These are phyloP conservation scores for Penicillium sumatraense DNA, from an alignment of 2,329 filamentous ascomycete genomes.

Conservation along the genomic window DNA sequence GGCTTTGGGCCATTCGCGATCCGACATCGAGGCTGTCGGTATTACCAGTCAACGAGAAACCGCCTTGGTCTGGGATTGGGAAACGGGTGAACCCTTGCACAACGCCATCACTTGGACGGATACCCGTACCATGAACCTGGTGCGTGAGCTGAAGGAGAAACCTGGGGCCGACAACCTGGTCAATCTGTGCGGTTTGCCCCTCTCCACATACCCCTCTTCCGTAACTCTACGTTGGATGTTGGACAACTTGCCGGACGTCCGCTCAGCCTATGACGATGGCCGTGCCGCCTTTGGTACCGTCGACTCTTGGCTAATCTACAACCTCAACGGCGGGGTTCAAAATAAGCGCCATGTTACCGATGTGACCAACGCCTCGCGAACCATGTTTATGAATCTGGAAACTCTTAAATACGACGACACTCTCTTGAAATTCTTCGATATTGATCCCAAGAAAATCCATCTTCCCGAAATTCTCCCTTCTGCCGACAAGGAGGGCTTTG, in stretches of 20 bases:
- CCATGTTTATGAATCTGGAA: conserved; percentile 91
- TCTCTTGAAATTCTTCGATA: conserved; percentile 77
- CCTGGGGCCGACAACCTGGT: conserved; percentile 71
- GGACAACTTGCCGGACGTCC: conserved; percentile 70
- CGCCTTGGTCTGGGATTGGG: conserved; percentile 80
- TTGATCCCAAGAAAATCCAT: conserved; percentile 72
- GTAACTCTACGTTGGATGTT: conserved; percentile 85
- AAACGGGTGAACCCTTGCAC: conserved; percentile 77
- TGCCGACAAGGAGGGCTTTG: conserved; percentile 74
- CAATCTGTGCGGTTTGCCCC: conserved; percentile 75
- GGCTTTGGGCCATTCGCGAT: conserved; percentile 67
- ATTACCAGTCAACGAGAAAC: conserved; percentile 93
- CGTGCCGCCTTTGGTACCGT: conserved; percentile 83
- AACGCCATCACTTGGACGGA: conserved; percentile 92
- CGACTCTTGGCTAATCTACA: conserved; percentile 86
- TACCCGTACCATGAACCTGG: conserved; percentile 75
- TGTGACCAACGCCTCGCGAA: conserved; percentile 83
- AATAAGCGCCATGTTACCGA: conserved; percentile 79
- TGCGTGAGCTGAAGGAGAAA: conserved; percentile 73
- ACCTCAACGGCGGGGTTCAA: conserved; percentile 72
- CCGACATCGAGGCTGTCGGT: conserved; percentile 75
- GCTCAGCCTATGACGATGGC: conserved; percentile 74
- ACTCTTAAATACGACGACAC: conserved; percentile 79
- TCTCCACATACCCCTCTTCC: conserved; percentile 87
- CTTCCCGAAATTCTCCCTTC: conserved; percentile 85